Conservation (phyloP, 2,329 filamentous ascomycete genomes). For the Paracoccidioides brasiliensis region DNA sequence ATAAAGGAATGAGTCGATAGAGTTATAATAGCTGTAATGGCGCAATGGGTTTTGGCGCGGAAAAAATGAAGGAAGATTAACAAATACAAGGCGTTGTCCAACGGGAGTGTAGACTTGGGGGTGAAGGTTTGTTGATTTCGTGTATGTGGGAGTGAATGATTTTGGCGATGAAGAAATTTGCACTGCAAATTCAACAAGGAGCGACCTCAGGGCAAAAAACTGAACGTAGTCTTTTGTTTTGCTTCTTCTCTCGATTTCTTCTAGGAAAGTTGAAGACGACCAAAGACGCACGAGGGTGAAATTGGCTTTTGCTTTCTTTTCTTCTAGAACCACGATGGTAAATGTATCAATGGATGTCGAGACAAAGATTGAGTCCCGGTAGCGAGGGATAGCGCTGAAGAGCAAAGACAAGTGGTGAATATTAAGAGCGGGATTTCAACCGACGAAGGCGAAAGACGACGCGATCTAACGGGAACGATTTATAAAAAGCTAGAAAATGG, state of each 20-base stretch:
- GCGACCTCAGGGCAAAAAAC: background rate
- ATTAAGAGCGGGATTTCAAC: background rate
- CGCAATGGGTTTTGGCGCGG: too few species aligned
- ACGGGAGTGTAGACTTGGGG: background rate
- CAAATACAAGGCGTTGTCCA: background rate
- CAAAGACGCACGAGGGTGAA: background rate
- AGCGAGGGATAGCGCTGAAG: background rate
- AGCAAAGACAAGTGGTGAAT: background rate
- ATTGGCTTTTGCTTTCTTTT: background rate
- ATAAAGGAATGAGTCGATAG: background rate
- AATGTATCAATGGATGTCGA: background rate
- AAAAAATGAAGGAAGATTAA: background rate
- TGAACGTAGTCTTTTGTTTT: background rate
- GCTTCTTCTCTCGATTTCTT: background rate
- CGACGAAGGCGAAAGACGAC: background rate
- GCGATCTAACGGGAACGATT: background rate
- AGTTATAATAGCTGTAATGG: background rate
- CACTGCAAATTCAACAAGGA: conserved; percentile 10
- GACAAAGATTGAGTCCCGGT: background rate
- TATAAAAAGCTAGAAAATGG: conserved; percentile 2
- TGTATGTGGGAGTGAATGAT: background rate
- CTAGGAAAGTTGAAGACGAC: background rate
- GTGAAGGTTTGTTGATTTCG: background rate
- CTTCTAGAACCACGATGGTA: background rate
- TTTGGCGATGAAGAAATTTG: conserved; percentile 5